phyloP scores from a whole-genome alignment of 148 eudicot species.

The Arctostaphylos glauca region DNA sequence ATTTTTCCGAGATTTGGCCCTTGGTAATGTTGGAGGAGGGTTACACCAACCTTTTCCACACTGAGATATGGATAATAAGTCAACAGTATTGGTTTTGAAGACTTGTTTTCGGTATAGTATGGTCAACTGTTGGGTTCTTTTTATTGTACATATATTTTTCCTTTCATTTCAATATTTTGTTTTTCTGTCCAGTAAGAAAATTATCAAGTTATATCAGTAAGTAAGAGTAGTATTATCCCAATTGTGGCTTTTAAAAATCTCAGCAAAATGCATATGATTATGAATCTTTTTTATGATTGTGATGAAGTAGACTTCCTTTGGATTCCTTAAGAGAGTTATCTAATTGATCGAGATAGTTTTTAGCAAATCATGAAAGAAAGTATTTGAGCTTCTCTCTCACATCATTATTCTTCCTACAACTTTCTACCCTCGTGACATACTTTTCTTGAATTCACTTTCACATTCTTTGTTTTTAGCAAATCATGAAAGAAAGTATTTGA shows the following conservation, averaged over 20 bases:
- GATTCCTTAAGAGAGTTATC: neutral
- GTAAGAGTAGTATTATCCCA: neutral
- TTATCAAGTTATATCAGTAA: neutral
- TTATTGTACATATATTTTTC: neutral
- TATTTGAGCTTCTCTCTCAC: neutral
- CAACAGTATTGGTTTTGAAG: neutral
- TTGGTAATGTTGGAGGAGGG: neutral
- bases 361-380: neutral
- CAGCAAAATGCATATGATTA: neutral
- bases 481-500: neutral
- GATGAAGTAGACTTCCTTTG: neutral
- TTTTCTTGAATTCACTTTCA: no score
- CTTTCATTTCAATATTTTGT: neutral
- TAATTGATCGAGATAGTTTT: neutral
- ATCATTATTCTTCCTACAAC: no score
- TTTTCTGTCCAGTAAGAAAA: neutral
- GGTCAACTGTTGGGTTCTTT: neutral
- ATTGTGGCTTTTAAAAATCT: neutral
- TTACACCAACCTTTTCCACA: neutral
- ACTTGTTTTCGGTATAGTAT: neutral
- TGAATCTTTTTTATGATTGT: neutral
- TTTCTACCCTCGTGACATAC: no score
- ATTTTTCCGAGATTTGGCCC: neutral
- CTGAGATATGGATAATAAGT: neutral
- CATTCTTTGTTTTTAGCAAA: neutral